Base-by-base conservation (phyloP, 1,139 yeast genomes). In the Saccharomyces pastorianus region DNA sequence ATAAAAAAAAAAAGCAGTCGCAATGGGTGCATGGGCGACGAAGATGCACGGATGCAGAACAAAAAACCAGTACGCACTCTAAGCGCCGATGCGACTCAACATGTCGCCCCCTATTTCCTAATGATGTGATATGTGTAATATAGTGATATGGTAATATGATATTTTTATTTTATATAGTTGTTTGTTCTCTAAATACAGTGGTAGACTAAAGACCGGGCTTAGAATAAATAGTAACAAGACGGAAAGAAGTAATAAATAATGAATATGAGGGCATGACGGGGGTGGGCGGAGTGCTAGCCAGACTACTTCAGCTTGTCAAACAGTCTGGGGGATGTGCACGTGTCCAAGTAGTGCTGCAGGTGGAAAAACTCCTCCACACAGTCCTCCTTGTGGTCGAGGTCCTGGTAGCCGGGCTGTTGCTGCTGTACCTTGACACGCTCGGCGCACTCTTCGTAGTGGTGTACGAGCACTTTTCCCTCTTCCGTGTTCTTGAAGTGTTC, bases 351-450 rank as follows among this genome's bases (percentile, higher is more conserved):
- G 75, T 93, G 98, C 73, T 88, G 88, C 72, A 90, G 80, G 76
- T 93, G 98, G 91, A 91, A 91, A 76, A 86, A 93, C 76, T 93
- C 99, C 76, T 93, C 98, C 61, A 91, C 85, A 79, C 99, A 93
- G 76, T 91, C 96, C 77, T 91, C 98, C 76, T 91, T 90, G 79
- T 88, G 80, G 14, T 78, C 84, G 69, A 80, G 80, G 56, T 85
- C 83, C 41, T 76, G 96, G 71, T 91, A 90, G 61, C 77, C 95
- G 63, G 82, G 85, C 67, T 88, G 91, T 76, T 88, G 87, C 78
- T 79, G 81, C 68, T 84, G 96, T 72, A 84, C 82, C 63, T 91
- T 83, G 63, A 93, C 98, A 78, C 98, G 88, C 74, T 87, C 97
- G 58, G 84, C 83, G 80, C 99, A 93, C 74, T 91, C 97, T 59